phyloP scores from a whole-genome alignment of 1,284 basidiomycete species.

The Trichosporon asahii region DNA sequence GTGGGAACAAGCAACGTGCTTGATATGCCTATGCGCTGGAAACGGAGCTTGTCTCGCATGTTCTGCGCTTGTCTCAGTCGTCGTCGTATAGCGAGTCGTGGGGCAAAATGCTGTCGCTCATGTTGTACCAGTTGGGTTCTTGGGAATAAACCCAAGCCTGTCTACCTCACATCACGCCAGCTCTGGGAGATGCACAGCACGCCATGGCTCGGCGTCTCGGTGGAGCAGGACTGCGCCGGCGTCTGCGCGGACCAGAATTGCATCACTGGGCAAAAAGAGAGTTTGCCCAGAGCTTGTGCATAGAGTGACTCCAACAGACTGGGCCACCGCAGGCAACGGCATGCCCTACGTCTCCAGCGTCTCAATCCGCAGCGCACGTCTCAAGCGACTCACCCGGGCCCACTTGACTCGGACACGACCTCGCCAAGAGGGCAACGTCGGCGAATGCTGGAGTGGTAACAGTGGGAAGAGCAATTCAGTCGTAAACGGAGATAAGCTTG shows the following conservation, averaged over 20 bases:
- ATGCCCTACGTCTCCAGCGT: not conserved
- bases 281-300: not conserved
- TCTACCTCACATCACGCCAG: too few relatives aligned
- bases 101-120: not conserved
- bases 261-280: not conserved
- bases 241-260: not conserved
- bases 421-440: not conserved
- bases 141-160: not conserved
- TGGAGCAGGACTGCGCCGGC: not conserved
- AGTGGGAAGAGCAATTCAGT: not conserved
- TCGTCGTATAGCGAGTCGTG: not conserved
- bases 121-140: not conserved
- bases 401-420: not conserved
- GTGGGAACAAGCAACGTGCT: not conserved
- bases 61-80: not conserved
- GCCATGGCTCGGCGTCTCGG: not conserved
- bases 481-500: not conserved
- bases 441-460: not conserved
- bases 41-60: not conserved
- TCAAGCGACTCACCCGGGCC: not conserved
- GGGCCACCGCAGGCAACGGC: not conserved
- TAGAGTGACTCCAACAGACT: not conserved
- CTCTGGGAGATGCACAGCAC: not conserved
- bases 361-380: not conserved
- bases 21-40: conserved; percentile 1